These are phyloP conservation scores for Dendrothele bispora DNA, from an alignment of 768 basidiomycete species.

Conservation along the genomic window DNA sequence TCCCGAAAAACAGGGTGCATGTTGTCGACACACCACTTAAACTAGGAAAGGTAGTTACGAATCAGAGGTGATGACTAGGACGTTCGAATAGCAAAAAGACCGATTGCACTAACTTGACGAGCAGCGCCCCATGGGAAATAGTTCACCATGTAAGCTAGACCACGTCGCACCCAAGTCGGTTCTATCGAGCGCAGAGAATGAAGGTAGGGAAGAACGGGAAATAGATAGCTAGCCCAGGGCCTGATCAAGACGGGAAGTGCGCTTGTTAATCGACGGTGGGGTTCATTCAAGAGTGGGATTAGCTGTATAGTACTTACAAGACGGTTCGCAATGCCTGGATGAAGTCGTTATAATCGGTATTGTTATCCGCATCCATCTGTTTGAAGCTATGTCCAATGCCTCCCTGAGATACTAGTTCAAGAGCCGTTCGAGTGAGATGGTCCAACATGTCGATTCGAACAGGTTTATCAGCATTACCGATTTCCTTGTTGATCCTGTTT, in stretches of 20 bases:
- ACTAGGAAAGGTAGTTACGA: constrained; percentile 16
- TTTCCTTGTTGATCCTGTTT: no score
- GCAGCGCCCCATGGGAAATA: constrained; percentile 22
- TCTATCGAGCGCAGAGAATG: constrained; percentile 21
- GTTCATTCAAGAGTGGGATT: not conserved
- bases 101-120: constrained; percentile 15
- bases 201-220: constrained; percentile 24
- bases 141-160: constrained; percentile 12
- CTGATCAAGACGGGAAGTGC: no score
- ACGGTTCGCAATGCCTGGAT: constrained; percentile 12
- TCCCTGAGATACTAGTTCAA: constrained; percentile 22
- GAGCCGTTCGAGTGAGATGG: constrained; percentile 18
- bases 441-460: constrained; percentile 19
- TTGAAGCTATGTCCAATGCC: constrained; percentile 20
- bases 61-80: not conserved
- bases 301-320: constrained; percentile 3
- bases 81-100: not conserved
- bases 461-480: not conserved
- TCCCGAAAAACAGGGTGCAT: constrained; percentile 21
- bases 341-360: constrained; percentile 11
- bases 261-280: no score
- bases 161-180: constrained; percentile 22
- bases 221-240: constrained; percentile 21
- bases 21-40: constrained; percentile 18
- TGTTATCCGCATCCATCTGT: constrained; percentile 12